Base-by-base conservation (phyloP, 164 flowering plant species). In the Platanus orientalis region DNA sequence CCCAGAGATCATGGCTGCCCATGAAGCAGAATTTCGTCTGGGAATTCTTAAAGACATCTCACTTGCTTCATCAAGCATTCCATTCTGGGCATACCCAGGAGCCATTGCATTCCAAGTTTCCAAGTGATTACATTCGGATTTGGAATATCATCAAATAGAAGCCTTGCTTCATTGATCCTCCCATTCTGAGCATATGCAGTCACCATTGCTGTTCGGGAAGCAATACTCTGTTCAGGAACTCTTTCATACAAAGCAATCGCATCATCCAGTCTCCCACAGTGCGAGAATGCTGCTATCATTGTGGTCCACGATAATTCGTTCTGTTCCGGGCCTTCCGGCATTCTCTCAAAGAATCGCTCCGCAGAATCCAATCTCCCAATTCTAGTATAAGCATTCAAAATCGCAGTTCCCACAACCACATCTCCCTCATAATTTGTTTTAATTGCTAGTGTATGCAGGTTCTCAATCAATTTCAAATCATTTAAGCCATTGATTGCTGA, bases 31-130 rank as follows among this genome's bases (percentile, higher is more conserved):
- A 21, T 49, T 21, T 12, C 52, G 25, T 21, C 6, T 21, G 25
- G 25, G 25, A 49, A 49, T 45, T 19, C 49, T 45, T 17, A 45
- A 4, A 45, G 72, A 72, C 14, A 69, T n/a, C n/a, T 57, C 39
- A 14, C 57, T 63, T 36, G 79, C 75, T 55, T 72, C 61, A 56
- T 67, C 71, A 54, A 56, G 52, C 71, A 65, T 59, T 32, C 79
- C 76, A 69, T 75, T 57, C 54, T 67, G 65, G 24, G 71, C 44
- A 65, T 61, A 66, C 27, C 74, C 74, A 36, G 74, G 23, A 57
- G 66, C 21, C 66, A 71, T 45, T 12, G 49, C 49, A 45, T 45
- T 45, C 42, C 42, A 45, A 12, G 49, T 16, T n/a, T n/a, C 39
- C 39, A 45, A 12, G 49, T 16, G 16, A 45, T 45, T 6, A 19